Percentiles rank a stretch among this genome's conserved stretches.
phyloP scores from a whole-genome alignment of 495 filamentous ascomycete genomes.

The Xylaria grammica region DNA sequence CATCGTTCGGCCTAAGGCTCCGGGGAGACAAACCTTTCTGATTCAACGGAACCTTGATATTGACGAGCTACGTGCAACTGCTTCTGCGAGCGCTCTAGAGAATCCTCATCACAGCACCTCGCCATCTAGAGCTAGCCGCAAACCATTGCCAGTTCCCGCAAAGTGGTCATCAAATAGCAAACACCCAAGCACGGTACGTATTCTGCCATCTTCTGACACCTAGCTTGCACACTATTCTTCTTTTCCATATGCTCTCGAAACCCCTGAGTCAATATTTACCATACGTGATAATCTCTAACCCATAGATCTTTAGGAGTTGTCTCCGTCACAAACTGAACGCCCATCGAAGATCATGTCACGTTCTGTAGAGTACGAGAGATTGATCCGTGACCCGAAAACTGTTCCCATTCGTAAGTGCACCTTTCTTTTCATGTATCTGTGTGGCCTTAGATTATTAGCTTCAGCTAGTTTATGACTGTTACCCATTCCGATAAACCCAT shows the following conservation, averaged over 20 bases:
- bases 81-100: slow-evolving; percentile 14
- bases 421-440: neutral
- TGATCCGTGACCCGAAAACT: slow-evolving; percentile 40
- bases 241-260: no score
- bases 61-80: slow-evolving; percentile 46
- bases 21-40: slow-evolving; percentile 49
- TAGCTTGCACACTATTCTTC: no score
- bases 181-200: slow-evolving; percentile 22
- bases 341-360: slow-evolving; percentile 15
- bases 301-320: neutral
- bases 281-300: no score
- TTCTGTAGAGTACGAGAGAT: slow-evolving; percentile 24
- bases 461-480: no score
- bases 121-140: slow-evolving; percentile 7
- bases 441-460: neutral
- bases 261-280: neutral
- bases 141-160: slow-evolving; percentile 15
- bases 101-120: neutral
- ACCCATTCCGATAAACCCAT: no score
- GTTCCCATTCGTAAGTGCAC: slow-evolving; percentile 55
- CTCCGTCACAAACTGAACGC: slow-evolving; percentile 10
- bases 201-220: neutral
- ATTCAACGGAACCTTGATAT: slow-evolving; percentile 54
- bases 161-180: slow-evolving; percentile 28
- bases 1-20: slow-evolving; percentile 46